Evolutionary conservation across 495 filamentous ascomycete species (phyloP).

Genomic region (Tetracladium setigerum): DNA sequence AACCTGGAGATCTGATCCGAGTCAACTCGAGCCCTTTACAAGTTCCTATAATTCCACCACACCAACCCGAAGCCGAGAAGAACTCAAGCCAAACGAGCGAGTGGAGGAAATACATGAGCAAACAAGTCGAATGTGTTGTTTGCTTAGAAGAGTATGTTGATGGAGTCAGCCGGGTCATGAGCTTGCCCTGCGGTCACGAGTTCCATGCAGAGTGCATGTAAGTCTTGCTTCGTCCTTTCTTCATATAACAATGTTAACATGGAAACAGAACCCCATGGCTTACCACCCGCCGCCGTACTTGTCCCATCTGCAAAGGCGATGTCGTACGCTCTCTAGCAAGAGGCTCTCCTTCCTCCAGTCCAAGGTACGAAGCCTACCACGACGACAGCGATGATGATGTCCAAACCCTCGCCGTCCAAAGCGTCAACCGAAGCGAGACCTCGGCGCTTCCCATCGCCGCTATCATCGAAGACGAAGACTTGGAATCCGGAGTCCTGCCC

Average conservation of each 20-base stretch:
- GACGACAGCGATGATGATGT: conserved; percentile 43
- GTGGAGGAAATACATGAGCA: conserved; percentile 76
- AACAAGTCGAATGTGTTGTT: conserved; percentile 93
- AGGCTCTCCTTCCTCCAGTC: conserved; percentile 32
- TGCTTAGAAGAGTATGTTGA: conserved; percentile 96
- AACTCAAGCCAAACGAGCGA: conserved; percentile 40
- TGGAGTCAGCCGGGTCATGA: conserved; percentile 93
- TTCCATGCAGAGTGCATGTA: conserved; percentile 99
- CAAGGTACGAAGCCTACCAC: conserved; percentile 39
- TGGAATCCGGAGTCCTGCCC: conserved; percentile 15
- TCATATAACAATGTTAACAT: conserved; percentile 4
- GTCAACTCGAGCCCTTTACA: conserved; percentile 18
- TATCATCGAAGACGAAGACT: conserved; percentile 3
- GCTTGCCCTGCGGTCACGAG: conserved; percentile 94
- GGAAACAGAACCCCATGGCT: conserved; percentile 86
- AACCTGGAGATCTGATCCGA: conserved; percentile 22
- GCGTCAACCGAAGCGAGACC: conserved; percentile 37
- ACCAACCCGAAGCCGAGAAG: conserved; percentile 35
- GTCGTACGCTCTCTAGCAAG: conserved; percentile 61
- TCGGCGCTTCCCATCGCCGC: conserved; percentile 26
- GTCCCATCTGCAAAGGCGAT: conserved; percentile 96
- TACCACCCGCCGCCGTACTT: conserved; percentile 87
- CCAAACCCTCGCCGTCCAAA: conserved; percentile 33
- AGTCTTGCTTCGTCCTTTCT: conserved; percentile 35
- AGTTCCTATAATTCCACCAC: conserved; percentile 10